Evolutionary conservation across 1,284 basidiomycete genomes (phyloP), one percentile per base, ranked within the genome.

Genomic region (Porphyrellus sp.): DNA sequence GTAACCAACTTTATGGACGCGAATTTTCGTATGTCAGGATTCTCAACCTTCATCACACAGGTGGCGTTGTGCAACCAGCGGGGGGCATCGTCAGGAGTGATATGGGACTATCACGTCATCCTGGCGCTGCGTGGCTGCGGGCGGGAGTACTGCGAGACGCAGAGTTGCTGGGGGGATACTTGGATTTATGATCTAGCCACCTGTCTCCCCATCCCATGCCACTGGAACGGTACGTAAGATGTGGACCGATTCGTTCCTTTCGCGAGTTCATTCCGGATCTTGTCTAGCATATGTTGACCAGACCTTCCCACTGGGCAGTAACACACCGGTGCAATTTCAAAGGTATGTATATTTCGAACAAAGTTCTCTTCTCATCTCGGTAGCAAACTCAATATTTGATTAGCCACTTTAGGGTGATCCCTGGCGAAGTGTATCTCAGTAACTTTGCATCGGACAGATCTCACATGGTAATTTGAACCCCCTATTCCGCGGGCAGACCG

Each of bases 21-120:
- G 27, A 13, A 21, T 15, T 52, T 44, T 1, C 35, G 24, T 43
- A 4, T 7, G 15, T n/a, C 23, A 27, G 38, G 30, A 40, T 38
- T 50, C 51, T 56, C 6, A 63, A 42, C 28, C n/a, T 35, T 50
- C 49, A 39, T 46, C 33, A 38, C 42, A 53, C 60, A 86, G 85
- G 79, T 85, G 24, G 80, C 83, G 20, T 65, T 90, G 28, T 86
- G 83, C 79, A 74, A 74, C 46, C 86, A 89, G 64, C 79, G 76
- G 57, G 70, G 70, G 23, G 73, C 74, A 11, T 63, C 63, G 20
- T 61, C 68, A 59, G 65, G 72, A 30, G 79, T 88, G 11, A 68
- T 89, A 31, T 89, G 87, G 86, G 86, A 90, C 64, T 89, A 90
- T 65, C 88, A 90, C 63, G 85, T 86, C 58, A 67, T 89, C 25